Conservation (phyloP, 108 stramenopile species). For the Fragilaria crotonensis region DNA sequence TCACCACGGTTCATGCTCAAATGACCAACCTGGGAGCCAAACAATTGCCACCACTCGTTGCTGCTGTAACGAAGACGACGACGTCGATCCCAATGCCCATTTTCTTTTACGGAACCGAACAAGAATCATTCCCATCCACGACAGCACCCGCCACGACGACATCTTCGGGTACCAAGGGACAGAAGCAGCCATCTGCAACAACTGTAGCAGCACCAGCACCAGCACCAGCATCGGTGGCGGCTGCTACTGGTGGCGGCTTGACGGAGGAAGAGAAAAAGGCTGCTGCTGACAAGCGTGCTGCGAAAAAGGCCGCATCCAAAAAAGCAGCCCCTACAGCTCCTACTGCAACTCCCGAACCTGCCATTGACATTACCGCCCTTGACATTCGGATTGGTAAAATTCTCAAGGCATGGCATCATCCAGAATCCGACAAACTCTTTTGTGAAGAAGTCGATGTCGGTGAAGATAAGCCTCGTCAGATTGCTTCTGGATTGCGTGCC, state of each 20-base stretch:
- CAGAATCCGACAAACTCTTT: too few relatives aligned
- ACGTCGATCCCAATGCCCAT: constrained; percentile 14
- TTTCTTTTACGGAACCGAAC: constrained; percentile 71
- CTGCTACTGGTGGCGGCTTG: constrained; percentile 17
- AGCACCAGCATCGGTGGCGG: constrained; percentile 7
- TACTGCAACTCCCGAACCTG: constrained; percentile 19
- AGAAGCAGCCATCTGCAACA: constrained; percentile 4
- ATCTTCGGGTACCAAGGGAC: too few relatives aligned
- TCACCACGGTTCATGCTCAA: constrained; percentile 14
- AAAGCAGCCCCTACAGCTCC: constrained; percentile 2
- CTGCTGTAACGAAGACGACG: too few relatives aligned
- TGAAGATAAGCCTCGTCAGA: constrained; percentile 75
- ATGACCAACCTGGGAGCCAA: constrained; percentile 1
- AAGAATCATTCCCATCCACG: constrained; percentile 15
- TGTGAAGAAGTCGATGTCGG: constrained; percentile 95
- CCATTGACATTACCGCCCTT: constrained; percentile 58
- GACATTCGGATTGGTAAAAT: constrained; percentile 93
- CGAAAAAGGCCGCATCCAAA: constrained; percentile 17
- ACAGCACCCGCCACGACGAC: too few relatives aligned
- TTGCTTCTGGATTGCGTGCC: constrained; percentile 90
- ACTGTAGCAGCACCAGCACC: constrained; percentile 6
- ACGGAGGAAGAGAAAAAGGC: constrained; percentile 45
- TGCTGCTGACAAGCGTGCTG: constrained; percentile 31
- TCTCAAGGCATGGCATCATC: constrained; percentile 90
- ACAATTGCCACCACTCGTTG: neutral